A percentile compares a stretch with the other conserved stretches of the same genome.
Evolutionary conservation across 1,139 yeast genomes (phyloP).

Genomic region (Taiozyma sp.): DNA sequence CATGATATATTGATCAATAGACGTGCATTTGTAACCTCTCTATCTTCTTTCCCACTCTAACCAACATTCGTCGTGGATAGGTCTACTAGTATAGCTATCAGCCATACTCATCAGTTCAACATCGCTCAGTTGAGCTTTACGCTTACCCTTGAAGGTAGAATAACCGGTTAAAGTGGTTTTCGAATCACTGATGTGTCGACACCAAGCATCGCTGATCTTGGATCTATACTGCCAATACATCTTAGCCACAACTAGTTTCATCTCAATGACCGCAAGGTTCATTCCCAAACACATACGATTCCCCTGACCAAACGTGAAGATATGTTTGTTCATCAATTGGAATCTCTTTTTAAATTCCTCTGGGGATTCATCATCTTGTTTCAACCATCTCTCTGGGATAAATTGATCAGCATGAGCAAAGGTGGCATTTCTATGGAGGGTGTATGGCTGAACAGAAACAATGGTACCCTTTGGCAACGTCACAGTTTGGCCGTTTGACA

Average conservation of each 20-base stretch:
- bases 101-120: slow-evolving; percentile 47
- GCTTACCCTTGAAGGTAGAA: slow-evolving; percentile 20
- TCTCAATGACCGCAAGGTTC: slow-evolving; percentile 64
- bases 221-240: slow-evolving; percentile 47
- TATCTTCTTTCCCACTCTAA: slow-evolving; percentile 31
- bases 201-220: slow-evolving; percentile 40
- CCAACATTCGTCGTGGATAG: slow-evolving; percentile 49
- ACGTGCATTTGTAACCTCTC: not conserved
- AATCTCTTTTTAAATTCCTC: slow-evolving; percentile 35
- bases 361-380: slow-evolving; percentile 31
- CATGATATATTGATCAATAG: not conserved
- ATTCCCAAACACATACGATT: slow-evolving; percentile 74
- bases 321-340: slow-evolving; percentile 43
- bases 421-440: slow-evolving; percentile 47
- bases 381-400: slow-evolving; percentile 61
- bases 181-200: slow-evolving; percentile 22
- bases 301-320: slow-evolving; percentile 73
- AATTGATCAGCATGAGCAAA: slow-evolving; percentile 46
- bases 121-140: slow-evolving; percentile 27
- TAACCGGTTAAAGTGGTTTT: slow-evolving; percentile 18
- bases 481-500: slow-evolving; percentile 25
- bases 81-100: slow-evolving; percentile 49
- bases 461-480: slow-evolving; percentile 50
- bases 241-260: slow-evolving; percentile 53
- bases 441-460: slow-evolving; percentile 63